Evolutionary conservation across 73 alveolate genomes (phyloP), one percentile per base, ranked within the genome.

Genomic region (Paramecium sonneborni): DNA sequence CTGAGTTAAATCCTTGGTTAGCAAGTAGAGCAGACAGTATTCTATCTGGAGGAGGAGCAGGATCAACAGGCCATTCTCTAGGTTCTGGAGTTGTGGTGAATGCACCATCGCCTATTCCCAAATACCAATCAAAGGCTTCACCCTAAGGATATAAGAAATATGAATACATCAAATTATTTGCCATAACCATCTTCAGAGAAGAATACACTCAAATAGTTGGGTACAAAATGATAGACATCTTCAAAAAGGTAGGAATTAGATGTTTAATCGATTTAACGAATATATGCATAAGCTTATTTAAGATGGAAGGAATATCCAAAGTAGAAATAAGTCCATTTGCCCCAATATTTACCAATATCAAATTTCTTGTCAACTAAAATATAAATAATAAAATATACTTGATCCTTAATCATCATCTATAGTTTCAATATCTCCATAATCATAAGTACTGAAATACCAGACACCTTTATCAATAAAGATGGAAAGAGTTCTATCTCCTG

Each of bases 101-200:
- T 41, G 90, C 90, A 37, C 90, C 90, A 79, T 79, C 90, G 24
- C 90, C 90, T 4, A 79, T 44, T 11, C 90, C 90, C 72, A 79
- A 79, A 43, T 79, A 79, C 90, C 90, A 79, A 46, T 79, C 90
- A 34, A 79, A 79, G 21, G 74, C 74, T 23, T 38, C 72, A 39
- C 90, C 90, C 90, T 79, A 79, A 43, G 23, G 55, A 39, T 18
- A 52, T 52, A n/a, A 37, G n/a, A 79, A 43, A 1, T 1, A 43
- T 43, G 2, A 30, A 30, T 62, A 79, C 90, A 39, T 79, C 41
- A 44, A 79, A 79, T 79, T 24, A 8, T 79, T 46, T 79, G 20
- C 72, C 41, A 39, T 41, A 79, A 7, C 46, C 72, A 46, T 79
- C 90, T n/a, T 79, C 90, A 37, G 76, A 57, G 20, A 79, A 79